A percentile compares a stretch with the other conserved stretches of the same genome.
Conservation (phyloP, 257 asterid genomes). For the Solanum virginianum region DNA sequence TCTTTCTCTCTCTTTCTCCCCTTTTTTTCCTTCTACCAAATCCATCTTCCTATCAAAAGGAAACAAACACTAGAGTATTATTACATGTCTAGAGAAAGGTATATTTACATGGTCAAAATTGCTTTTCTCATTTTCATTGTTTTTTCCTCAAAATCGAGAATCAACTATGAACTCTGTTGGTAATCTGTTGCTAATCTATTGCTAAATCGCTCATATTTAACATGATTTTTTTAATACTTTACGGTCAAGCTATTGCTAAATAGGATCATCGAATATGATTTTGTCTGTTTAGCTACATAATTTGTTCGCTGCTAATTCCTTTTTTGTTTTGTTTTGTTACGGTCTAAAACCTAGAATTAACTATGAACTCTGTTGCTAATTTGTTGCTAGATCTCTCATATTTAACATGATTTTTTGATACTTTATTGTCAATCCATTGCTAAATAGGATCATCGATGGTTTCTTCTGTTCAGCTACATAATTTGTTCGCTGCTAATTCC, state of each 20-base stretch:
- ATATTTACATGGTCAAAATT: not conserved
- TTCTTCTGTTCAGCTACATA: not conserved
- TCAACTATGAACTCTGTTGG: not conserved
- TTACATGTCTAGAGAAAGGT: conserved; percentile 79
- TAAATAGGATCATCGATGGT: not conserved
- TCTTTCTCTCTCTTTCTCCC: not conserved
- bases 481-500: not conserved
- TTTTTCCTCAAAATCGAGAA: not conserved
- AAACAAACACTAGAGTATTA: not conserved
- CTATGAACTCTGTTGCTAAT: not conserved
- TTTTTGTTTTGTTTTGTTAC: too few relatives aligned
- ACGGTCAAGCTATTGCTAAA: too few relatives aligned
- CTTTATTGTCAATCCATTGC: not conserved
- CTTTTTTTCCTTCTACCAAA: not conserved
- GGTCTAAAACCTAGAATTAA: not conserved
- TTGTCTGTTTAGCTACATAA: not conserved
- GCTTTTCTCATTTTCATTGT: not conserved
- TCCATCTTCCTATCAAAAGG: conserved; percentile 1
- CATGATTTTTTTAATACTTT: not conserved
- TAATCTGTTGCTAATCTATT: too few relatives aligned
- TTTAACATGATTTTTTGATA: not conserved
- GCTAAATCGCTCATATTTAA: too few relatives aligned
- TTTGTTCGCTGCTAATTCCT: not conserved
- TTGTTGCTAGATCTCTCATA: not conserved
- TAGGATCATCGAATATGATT: not conserved